phyloP scores from a whole-genome alignment of 2,329 filamentous ascomycete genomes.

The Aspergillus glaucus region DNA sequence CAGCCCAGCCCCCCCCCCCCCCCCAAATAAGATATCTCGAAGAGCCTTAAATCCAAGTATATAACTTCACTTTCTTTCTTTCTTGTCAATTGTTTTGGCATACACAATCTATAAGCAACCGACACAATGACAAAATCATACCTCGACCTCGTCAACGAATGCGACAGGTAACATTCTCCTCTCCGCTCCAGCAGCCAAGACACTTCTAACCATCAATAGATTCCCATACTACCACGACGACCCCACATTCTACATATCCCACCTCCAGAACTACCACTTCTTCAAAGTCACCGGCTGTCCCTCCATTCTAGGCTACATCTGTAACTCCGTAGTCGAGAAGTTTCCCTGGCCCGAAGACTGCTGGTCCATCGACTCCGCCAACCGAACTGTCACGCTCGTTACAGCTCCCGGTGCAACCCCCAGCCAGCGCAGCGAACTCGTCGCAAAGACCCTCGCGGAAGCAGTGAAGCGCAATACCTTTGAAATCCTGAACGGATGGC shows the following conservation, averaged over 20 bases:
- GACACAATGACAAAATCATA: slow-evolving; percentile 38
- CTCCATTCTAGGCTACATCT: slow-evolving; percentile 56
- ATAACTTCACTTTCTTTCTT: background rate
- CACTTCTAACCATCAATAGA: slow-evolving; percentile 39
- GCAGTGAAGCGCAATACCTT: slow-evolving; percentile 70
- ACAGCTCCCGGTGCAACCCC: slow-evolving; percentile 52
- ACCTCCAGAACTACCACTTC: slow-evolving; percentile 51
- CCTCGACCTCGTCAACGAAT: slow-evolving; percentile 51
- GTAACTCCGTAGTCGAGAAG: slow-evolving; percentile 40
- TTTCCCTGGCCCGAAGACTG: slow-evolving; percentile 49
- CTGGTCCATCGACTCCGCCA: slow-evolving; percentile 54
- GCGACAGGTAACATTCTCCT: slow-evolving; percentile 42
- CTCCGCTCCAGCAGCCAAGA: background rate
- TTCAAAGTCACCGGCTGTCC: slow-evolving; percentile 63
- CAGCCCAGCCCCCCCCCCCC: too few relatives aligned
- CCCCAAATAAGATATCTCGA: background rate
- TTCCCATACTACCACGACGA: slow-evolving; percentile 69
- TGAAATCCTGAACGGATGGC: slow-evolving; percentile 68
- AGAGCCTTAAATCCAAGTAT: background rate
- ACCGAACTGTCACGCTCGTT: slow-evolving; percentile 58
- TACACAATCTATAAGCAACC: background rate
- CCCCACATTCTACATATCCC: slow-evolving; percentile 49
- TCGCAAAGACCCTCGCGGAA: slow-evolving; percentile 55
- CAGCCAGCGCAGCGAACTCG: slow-evolving; percentile 53
- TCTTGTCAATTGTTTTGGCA: background rate